Evolutionary conservation across 306 rosid genomes (phyloP).

Genomic region (Pueraria montana): DNA sequence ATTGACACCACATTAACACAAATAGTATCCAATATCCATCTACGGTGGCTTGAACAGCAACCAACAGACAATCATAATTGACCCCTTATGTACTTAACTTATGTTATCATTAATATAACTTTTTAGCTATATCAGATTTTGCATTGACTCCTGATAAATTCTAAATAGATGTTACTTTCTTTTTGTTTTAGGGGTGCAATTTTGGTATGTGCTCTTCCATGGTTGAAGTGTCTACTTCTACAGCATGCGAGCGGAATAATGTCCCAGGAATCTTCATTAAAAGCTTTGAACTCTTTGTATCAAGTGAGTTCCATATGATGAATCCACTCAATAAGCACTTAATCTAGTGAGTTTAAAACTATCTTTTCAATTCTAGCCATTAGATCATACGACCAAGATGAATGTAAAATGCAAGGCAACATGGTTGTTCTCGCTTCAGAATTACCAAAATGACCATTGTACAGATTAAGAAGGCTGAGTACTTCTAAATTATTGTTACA

Average conservation of each 20-base stretch:
- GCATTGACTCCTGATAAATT: neutral
- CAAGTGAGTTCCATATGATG: constrained; percentile 57
- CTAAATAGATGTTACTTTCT: neutral
- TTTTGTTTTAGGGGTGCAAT: constrained; percentile 68
- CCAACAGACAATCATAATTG: neutral
- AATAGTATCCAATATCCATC: neutral
- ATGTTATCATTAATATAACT: neutral
- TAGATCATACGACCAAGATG: too few relatives aligned
- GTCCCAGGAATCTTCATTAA: constrained; percentile 72
- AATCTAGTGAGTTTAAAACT: too few relatives aligned
- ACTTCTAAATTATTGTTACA: too few relatives aligned
- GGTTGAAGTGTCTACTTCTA: constrained; percentile 73
- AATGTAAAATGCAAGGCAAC: too few relatives aligned
- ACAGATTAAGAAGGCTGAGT: too few relatives aligned
- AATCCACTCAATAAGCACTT: neutral
- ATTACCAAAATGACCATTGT: too few relatives aligned
- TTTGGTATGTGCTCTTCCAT: constrained; percentile 75
- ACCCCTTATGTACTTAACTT: neutral
- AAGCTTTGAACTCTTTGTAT: constrained; percentile 70
- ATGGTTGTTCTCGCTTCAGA: too few relatives aligned
- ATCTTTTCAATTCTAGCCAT: too few relatives aligned
- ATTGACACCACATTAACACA: neutral
- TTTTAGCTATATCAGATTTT: constrained; percentile 37
- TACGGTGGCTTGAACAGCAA: neutral
- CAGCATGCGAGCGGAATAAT: constrained; percentile 73